These are phyloP conservation scores for Persicaria maculosa DNA, from an alignment of 148 eudicot species.

Conservation along the genomic window DNA sequence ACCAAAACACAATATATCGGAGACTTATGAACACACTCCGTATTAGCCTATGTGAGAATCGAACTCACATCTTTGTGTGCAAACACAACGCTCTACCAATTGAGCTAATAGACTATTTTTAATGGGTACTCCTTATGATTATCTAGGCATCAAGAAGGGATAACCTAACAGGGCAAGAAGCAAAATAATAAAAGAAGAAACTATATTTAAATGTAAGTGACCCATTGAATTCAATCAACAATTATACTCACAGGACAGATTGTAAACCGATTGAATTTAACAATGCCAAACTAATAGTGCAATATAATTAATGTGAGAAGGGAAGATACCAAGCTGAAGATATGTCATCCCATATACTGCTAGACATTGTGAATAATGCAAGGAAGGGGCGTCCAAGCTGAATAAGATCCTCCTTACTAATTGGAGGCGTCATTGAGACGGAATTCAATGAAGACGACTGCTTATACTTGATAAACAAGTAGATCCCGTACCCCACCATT, in stretches of 20 bases:
- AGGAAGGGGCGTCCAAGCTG: constrained; percentile 84
- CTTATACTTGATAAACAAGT: constrained; percentile 74
- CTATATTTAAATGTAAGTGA: too few species aligned
- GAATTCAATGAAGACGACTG: constrained; percentile 29
- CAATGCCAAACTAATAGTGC: not conserved
- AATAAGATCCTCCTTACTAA: constrained; percentile 34
- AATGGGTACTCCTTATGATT: too few species aligned
- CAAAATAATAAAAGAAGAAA: too few species aligned
- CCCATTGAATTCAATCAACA: not conserved
- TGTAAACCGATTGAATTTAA: not conserved
- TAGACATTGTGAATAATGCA: constrained; percentile 48
- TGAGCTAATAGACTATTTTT: too few species aligned
- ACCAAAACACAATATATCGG: too few species aligned
- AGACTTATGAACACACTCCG: too few species aligned
- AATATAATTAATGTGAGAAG: not conserved
- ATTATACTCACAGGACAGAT: too few species aligned
- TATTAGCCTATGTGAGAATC: too few species aligned
- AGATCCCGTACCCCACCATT: constrained; percentile 82
- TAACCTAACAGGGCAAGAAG: too few species aligned
- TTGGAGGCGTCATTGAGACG: constrained; percentile 23
- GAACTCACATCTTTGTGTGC: too few species aligned
- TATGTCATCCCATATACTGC: constrained; percentile 52
- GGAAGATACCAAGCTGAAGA: constrained; percentile 80
- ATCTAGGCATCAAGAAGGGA: too few species aligned
- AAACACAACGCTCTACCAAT: too few species aligned